Base-by-base conservation (phyloP, 2,329 filamentous ascomycete species). In the Blastomyces gilchristii region DNA sequence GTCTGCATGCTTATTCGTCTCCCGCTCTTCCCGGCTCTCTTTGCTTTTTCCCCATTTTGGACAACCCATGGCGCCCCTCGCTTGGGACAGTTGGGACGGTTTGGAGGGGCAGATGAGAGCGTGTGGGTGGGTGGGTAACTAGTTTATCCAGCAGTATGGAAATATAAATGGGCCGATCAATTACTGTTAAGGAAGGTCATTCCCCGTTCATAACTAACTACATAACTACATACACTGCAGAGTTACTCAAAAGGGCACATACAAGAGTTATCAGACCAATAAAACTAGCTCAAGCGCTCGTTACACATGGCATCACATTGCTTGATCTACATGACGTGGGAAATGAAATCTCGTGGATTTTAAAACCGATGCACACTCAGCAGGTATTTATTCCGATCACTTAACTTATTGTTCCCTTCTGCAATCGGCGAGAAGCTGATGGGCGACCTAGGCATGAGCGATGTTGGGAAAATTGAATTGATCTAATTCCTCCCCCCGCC, bases 11-110 rank as follows among this genome's bases (percentile, higher is more conserved):
- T 47, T 45, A 47, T 45, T 59, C 57, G 41, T 59, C 6, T 47
- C 57, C 22, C 28, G 22, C 22, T 5, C 7, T 37, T 59, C 57
- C 57, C 57, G 57, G n/a, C 25, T 47, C 28, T 59, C 57, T 59
- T 59, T 59, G 57, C 57, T 59, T 59, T 59, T 47, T 47, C 41
- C 41, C 57, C 57, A 47, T 31, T 59, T 57, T 59, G 47, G 25
- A 59, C 41, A 47, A 22, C n/a, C 25, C 9, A 41, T 58, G 57
- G 57, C 57, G 41, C 41, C 28, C 25, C 25, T 59, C 57, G 39
- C 57, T 47, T 45, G 31, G 53, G 18, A 56, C 39, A 11, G 54
- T 28, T 39, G 31, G 28, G 56, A 43, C 14, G n/a, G 39, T 12
- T 59, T 59, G 7, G 22, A 34, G 57, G 57, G n/a, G 22, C 56